Conservation (phyloP, 495 filamentous ascomycete species). For the Aspergillus egyptiacus region DNA sequence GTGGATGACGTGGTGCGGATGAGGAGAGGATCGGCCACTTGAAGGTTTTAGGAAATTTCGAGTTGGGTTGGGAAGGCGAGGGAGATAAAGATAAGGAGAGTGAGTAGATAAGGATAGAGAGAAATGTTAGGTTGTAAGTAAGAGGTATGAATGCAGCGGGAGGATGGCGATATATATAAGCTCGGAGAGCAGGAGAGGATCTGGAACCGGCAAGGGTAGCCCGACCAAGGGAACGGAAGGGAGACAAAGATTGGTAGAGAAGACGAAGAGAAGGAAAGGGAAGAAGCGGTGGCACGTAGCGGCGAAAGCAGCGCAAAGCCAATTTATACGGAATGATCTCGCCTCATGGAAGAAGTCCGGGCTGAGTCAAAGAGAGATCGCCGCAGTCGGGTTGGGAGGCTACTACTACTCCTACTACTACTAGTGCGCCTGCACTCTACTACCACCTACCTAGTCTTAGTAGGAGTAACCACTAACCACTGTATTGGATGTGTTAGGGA, state of each 20-base stretch:
- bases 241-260: constrained; percentile 17
- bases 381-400: constrained; percentile 6
- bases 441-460: too few species aligned
- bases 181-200: constrained; percentile 4
- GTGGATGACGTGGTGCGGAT: constrained; percentile 26
- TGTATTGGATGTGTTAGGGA: too few species aligned
- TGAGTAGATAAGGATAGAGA: constrained; percentile 17
- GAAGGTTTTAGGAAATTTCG: background rate
- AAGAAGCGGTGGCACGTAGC: constrained; percentile 8
- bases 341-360: constrained; percentile 13
- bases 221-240: constrained; percentile 27
- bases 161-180: constrained; percentile 18
- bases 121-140: too few species aligned
- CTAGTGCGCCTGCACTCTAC: too few species aligned
- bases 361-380: constrained; percentile 17
- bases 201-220: constrained; percentile 12
- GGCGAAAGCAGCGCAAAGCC: constrained; percentile 24
- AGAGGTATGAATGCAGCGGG: too few species aligned
- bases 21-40: constrained; percentile 11
- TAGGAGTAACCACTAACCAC: too few species aligned
- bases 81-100: constrained; percentile 8
- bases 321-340: constrained; percentile 25
- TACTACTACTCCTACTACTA: too few species aligned
- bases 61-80: background rate
- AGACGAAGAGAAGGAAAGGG: constrained; percentile 4